Percentiles rank a stretch among this genome's conserved stretches.
These are phyloP conservation scores for Plantago major DNA, from an alignment of 257 asterid genomes.

Conservation along the genomic window DNA sequence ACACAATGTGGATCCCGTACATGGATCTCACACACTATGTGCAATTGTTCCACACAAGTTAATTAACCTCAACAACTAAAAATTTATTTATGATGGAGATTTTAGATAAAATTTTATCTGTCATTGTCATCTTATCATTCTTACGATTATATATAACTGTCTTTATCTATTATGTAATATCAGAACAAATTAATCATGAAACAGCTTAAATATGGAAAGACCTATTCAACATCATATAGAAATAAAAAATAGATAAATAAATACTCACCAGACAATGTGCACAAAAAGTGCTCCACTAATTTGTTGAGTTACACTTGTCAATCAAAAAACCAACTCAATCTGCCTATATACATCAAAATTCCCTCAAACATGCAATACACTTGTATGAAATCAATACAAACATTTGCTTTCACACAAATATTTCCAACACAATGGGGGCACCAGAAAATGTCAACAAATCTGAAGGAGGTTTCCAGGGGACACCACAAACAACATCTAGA, in stretches of 20 bases:
- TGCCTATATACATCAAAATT: not conserved
- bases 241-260: not conserved
- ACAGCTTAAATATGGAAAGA: too few species aligned
- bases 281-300: not conserved
- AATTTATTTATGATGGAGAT: too few species aligned
- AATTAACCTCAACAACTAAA: too few species aligned
- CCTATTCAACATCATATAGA: not conserved
- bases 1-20: too few species aligned
- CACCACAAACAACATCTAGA: constrained; percentile 43
- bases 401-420: not conserved
- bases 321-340: not conserved
- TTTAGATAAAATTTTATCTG: too few species aligned
- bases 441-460: constrained; percentile 43
- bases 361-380: not conserved
- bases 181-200: too few species aligned
- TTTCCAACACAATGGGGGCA: constrained; percentile 36
- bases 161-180: too few species aligned
- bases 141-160: too few species aligned
- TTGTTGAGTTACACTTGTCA: not conserved
- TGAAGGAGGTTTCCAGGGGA: constrained; percentile 33
- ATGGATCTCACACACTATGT: too few species aligned
- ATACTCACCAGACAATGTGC: constrained; percentile 1
- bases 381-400: not conserved
- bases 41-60: too few species aligned
- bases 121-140: too few species aligned